Evolutionary conservation across 83 land plant genomes (phyloP).

Genomic region (Larix sibirica): DNA sequence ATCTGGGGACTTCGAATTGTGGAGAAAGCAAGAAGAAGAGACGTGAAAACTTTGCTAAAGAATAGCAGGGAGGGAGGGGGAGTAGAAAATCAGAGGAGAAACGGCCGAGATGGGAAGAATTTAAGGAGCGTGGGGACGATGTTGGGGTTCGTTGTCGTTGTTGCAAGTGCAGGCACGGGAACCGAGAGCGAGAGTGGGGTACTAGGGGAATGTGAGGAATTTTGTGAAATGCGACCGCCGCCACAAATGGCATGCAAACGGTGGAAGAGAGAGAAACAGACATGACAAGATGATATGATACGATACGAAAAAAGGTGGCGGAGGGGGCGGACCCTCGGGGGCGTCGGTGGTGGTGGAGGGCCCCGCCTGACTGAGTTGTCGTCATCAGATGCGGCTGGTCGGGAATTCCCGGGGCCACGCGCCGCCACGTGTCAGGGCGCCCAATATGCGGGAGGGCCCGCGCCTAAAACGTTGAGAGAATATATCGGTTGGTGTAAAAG

Average conservation of each 20-base stretch:
- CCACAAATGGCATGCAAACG: constrained; percentile 1
- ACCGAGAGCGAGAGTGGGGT: no score
- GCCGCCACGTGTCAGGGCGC: neutral
- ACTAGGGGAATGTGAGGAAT: neutral
- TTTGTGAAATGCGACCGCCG: constrained; percentile 13
- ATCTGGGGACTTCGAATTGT: neutral
- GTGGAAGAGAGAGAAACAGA: no score
- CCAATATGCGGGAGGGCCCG: no score
- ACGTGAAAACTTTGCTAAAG: neutral
- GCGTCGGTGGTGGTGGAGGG: constrained; percentile 1
- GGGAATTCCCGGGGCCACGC: neutral
- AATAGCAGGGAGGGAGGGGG: neutral
- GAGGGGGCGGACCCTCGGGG: neutral
- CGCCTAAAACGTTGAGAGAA: constrained; percentile 16
- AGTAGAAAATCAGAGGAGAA: neutral
- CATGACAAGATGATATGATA: neutral
- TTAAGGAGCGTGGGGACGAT: neutral
- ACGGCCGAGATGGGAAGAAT: neutral
- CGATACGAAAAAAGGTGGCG: constrained; percentile 11
- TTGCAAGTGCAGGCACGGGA: no score
- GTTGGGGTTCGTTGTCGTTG: no score
- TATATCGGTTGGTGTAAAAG: constrained; percentile 19
- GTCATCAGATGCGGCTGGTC: constrained; percentile 18
- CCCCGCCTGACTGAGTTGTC: constrained; percentile 11
- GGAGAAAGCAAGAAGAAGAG: neutral